Base-by-base conservation (phyloP, 257 asterid species). In the Primulina huaijiensis region DNA sequence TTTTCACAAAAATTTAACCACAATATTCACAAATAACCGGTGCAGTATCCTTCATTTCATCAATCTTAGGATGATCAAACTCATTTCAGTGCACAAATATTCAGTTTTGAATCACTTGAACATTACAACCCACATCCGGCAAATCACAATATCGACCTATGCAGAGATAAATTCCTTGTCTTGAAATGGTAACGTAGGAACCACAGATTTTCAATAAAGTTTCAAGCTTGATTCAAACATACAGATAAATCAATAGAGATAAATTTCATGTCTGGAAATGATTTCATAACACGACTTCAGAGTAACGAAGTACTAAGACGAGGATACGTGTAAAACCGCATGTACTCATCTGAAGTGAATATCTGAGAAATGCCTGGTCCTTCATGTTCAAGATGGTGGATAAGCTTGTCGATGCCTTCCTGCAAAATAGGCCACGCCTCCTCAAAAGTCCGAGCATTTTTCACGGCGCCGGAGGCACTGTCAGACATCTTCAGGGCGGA, bases 391-490 rank as follows among this genome's bases (percentile, higher is more conserved):
- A 79, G 52, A 17, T 0, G 17, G 78, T 74, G 37, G 61, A 71
- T 61, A 62, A 75, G 29, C 72, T 71, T 84, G 66, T 82, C 60
- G 50, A 84, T 58, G 50, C 67, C 77, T 70, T 64, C 78, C 60
- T 84, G 83, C 67, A 84, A 72, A 60, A 75, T 31, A n/a, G 76
- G 72, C 80, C 83, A 82, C 55, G 79, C 85, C 76, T 79, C 80
- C 56, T 84, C 83, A 70, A 70, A 77, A 21, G 70, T 76, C 60
- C 23, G 6, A 2, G 3, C 33, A 6, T 20, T 52, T 5, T 8
- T 20, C 52, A 5, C 3, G 17, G 4, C 1, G 17, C 0, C 31
- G 65, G 25, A 38, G 65, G 27, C 76, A 23, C 1, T 23, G 25
- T 23, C 25, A 23, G 25, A 23, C 78, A 79, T 72, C 20, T 10